phyloP scores from a whole-genome alignment of 768 basidiomycete species.

The Tubosaeta brunneosetosa region DNA sequence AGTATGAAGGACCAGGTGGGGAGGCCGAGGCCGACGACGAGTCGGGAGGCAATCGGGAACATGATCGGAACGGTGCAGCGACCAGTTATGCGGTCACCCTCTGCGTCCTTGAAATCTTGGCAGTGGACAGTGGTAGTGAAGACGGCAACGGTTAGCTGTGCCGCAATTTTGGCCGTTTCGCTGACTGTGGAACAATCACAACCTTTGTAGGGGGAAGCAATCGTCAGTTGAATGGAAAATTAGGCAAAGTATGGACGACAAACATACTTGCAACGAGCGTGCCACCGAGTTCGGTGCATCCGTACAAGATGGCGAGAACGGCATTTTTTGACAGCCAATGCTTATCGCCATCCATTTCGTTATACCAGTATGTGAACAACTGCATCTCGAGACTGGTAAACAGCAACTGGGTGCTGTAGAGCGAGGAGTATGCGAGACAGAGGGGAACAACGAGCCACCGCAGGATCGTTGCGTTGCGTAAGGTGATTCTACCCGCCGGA shows the following conservation, averaged over 20 bases:
- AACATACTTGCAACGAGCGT: constrained; percentile 36
- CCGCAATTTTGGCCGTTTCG: constrained; percentile 26
- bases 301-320: constrained; percentile 37
- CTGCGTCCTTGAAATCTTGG: constrained; percentile 44
- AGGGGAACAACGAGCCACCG: constrained; percentile 34
- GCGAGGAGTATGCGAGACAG: constrained; percentile 33
- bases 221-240: background rate
- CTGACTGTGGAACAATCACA: constrained; percentile 22
- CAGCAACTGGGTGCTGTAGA: constrained; percentile 30
- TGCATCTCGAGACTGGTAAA: constrained; percentile 33
- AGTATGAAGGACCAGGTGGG: constrained; percentile 37
- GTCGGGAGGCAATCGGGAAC: constrained; percentile 34
- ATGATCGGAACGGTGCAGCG: constrained; percentile 43
- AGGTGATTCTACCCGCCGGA: constrained; percentile 38
- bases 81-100: constrained; percentile 37
- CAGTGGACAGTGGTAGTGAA: constrained; percentile 46
- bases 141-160: constrained; percentile 35
- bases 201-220: constrained; percentile 11
- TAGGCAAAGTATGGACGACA: background rate
- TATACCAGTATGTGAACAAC: constrained; percentile 33
- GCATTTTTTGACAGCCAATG: constrained; percentile 38
- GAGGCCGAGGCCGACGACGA: constrained; percentile 31
- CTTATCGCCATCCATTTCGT: constrained; percentile 34
- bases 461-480: constrained; percentile 30
- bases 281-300: constrained; percentile 35